Evolutionary conservation across 2,329 filamentous ascomycete genomes (phyloP), one percentile per base, ranked within the genome.

Genomic region (Diaporthe citrichinensis): DNA sequence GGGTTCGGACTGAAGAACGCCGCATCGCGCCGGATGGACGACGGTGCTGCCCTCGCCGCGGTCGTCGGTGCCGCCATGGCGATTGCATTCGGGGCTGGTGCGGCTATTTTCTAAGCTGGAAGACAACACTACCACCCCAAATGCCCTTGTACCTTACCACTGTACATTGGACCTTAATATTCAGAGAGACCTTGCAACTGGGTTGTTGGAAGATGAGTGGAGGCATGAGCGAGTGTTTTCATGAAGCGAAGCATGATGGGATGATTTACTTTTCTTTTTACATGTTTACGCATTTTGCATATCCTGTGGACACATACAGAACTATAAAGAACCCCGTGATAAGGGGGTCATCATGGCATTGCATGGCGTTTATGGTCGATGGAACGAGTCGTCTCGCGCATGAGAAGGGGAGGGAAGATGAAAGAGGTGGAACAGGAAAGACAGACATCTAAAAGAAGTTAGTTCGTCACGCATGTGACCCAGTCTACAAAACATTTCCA

Each of bases 1-100:
- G 74, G 75, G 6, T 65, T 76, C 17, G 80, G 78, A 12, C 76
- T 79, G 36, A n/a, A 69, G 67, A 77, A 58, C 44, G 69, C 62
- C 7, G 73, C 72, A 20, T 14, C 73, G 41, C 23, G 68, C 14
- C 25, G 58, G 46, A 31, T 41, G 20, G 46, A n/a, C 31, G 46
- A n/a, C 31, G 41, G 72, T 17, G 61, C 5, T 41, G 55, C n/a
- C 15, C 20, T 34, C 53, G 46, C 51, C 59, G 57, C 58, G 25
- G 14, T 44, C 34, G 39, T 62, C 36, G 8, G 75, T 44, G 57
- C 74, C 10, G 41, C 72, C n/a, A 62, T 77, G 4, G 71, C 68
- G 10, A 34, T 61, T 9, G 74, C 72, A 9, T 59, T 79, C 20
- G 65, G 58, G 72, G n/a, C 39, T 73, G 71, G 46, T 73, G 14